Evolutionary conservation across 139 green algal species (phyloP), one percentile per base, ranked within the genome.

Genomic region (Closterium sp.): DNA sequence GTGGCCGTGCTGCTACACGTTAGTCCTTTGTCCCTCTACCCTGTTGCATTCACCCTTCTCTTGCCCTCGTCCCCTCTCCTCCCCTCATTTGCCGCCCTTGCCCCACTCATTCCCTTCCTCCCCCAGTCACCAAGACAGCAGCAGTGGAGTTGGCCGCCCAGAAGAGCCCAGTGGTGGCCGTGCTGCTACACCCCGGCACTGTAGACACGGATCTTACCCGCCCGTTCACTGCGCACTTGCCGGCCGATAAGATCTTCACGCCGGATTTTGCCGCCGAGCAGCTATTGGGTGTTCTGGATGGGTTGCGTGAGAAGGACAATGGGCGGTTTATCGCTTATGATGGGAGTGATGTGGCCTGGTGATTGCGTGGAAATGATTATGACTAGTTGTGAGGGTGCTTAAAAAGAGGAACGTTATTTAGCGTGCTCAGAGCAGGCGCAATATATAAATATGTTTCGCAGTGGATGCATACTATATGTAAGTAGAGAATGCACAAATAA

Each of bases 251-350:
- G 93, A 94, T 98, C 22, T 98, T 98, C 92, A 96, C 87, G 13
- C 31, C 70, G 21, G 96, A 97, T 17, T 32, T 93, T 9, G 85
- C 90, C 1, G 93, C 73, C 32, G 88, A 92, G 30, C 96, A 97
- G 94, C 92, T 98, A 88, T 94, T 98, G 42, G 94, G 86, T 22
- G 95, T 98, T 86, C 95, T 98, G 21, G 96, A 97, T 13, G 42
- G 94, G 3, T 70, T 91, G 1, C 93, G 62, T 2, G 86, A 95
- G 31, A 79, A 91, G 50, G 90, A 97, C 79, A 97, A 95, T 27
- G 97, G 97, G 17, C 91, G 85, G 0, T 98, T 96, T 90, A 91
- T 96, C 62, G 97, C 97, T 1, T 98, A 97, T 97, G 95, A 97
- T 34, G 95, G 95, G 9, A 50, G 93, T 45, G 93, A 96, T 29